Base-by-base conservation (phyloP, 1,284 basidiomycete species). In the Trametes polyzona region DNA sequence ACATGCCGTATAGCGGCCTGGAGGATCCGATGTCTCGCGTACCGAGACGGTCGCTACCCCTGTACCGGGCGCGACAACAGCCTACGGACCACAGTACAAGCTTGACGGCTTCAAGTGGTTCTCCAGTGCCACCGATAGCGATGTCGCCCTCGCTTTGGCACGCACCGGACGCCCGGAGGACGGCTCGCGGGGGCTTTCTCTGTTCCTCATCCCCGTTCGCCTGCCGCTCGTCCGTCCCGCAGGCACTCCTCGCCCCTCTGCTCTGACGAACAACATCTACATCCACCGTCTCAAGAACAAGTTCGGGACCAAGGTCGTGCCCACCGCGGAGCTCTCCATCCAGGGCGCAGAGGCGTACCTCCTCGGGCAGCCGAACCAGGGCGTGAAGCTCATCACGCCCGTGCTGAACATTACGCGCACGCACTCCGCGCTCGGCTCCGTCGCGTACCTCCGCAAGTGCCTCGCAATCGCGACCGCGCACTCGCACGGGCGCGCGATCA, bases 51-150 rank as follows among this genome's bases (percentile, higher is more conserved):
- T 75, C 0, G 91, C 90, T 1, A 55, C 67, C 47, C 67, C 71
- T 2, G 69, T 76, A 0, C 68, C 72, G 5, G 66, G 69, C 41
- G 66, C 64, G 7, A 65, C 48, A 2, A 53, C 73, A 54, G 60
- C 64, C 5, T 78, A 83, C 46, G 83, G 87, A n/a, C 73, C 78
- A 2, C 69, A 74, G 40, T 89, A 87, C 67, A 72, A 67, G 19
- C 71, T 92, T 24, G 74, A 90, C 61, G 88, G 90, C 1, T 84
- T 92, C 72, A 92, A 92, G 73, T 90, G 90, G 91, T 93, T 93
- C 74, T 90, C 89, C 11, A 90, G 87, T 52, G 92, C 91, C 1
- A 90, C 90, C 0, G 92, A 93, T 64, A 84, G 84, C 61, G 78
- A 92, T 54, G 74, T 92, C 16, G 80, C 89, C 0, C 76, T 92